A percentile compares a stretch with the other conserved stretches of the same genome.
Evolutionary conservation across 2,329 filamentous ascomycete genomes (phyloP).

Genomic region (Colletotrichum tabaci): DNA sequence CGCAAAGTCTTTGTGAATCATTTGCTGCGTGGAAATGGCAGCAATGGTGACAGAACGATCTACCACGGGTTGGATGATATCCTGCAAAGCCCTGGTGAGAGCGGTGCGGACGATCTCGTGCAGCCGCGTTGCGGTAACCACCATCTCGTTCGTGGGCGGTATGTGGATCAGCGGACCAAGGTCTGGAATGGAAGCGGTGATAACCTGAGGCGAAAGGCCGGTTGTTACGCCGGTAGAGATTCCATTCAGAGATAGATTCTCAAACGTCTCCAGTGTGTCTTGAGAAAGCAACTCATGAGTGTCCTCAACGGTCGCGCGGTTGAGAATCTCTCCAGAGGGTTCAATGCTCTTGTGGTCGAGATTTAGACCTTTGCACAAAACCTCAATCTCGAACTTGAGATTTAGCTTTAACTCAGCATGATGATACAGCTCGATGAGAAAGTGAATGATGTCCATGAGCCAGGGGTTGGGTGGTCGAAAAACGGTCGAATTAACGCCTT

Average conservation of each 20-base stretch:
- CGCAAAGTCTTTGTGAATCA: conserved; percentile 96
- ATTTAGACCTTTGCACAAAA: conserved; percentile 91
- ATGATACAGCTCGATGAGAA: conserved; percentile 94
- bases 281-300: conserved; percentile 71
- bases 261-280: conserved; percentile 85
- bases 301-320: conserved; percentile 77
- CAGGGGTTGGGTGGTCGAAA: conserved; percentile 97
- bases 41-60: conserved; percentile 98
- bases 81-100: conserved; percentile 89
- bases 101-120: conserved; percentile 87
- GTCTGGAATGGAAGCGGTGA: conserved; percentile 87
- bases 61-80: conserved; percentile 98
- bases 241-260: conserved; percentile 84
- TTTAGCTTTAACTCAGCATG: conserved; percentile 95
- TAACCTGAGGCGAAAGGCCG: conserved; percentile 82
- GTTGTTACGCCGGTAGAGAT: conserved; percentile 78
- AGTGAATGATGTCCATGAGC: conserved; percentile 94
- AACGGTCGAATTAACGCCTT: conserved; percentile 87
- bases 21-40: conserved; percentile 94
- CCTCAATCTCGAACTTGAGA: conserved; percentile 98
- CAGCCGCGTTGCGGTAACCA: conserved; percentile 78
- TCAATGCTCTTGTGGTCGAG: conserved; percentile 95
- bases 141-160: conserved; percentile 84
- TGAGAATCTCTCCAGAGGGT: conserved; percentile 87
- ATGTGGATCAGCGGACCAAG: conserved; percentile 84